Percentiles rank a stretch among this genome's conserved stretches.
phyloP scores from a whole-genome alignment of 371 early-diverging fungal genomes.

The Mortierella sp. region DNA sequence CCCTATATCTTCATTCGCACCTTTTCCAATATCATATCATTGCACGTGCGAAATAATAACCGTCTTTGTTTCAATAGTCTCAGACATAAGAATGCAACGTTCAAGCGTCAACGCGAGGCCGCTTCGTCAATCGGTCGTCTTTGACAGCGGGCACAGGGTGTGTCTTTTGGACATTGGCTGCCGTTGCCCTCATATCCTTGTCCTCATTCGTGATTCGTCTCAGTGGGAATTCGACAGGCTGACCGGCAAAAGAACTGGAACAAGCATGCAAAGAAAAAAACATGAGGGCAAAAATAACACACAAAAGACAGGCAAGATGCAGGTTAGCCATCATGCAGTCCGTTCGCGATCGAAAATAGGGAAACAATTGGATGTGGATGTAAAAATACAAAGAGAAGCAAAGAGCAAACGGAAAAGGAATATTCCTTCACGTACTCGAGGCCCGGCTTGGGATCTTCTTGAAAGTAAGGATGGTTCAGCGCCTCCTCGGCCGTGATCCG shows the following conservation, averaged over 20 bases:
- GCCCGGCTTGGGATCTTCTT: slow-evolving; percentile 88
- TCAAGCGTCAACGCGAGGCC: slow-evolving; percentile 41
- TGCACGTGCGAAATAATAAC: neutral
- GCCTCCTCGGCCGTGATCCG: slow-evolving; percentile 93
- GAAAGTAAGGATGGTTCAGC: slow-evolving; percentile 91
- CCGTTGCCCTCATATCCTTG: slow-evolving; percentile 70
- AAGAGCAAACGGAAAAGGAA: neutral
- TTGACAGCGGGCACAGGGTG: slow-evolving; percentile 44
- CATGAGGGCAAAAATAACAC: neutral
- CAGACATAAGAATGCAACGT: neutral
- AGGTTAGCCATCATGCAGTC: neutral
- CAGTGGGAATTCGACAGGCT: slow-evolving; percentile 73
- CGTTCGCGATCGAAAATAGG: neutral
- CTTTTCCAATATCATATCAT: neutral
- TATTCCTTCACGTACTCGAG: slow-evolving; percentile 68
- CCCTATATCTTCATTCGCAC: neutral
- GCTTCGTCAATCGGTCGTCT: slow-evolving; percentile 54
- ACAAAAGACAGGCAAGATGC: neutral
- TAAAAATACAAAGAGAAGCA: neutral
- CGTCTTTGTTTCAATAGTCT: neutral
- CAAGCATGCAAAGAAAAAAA: neutral
- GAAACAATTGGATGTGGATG: neutral
- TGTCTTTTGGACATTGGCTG: slow-evolving; percentile 45
- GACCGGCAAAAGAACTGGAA: slow-evolving; percentile 68
- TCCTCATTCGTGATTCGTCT: slow-evolving; percentile 77